These are phyloP conservation scores for Bipolaris gigantea DNA, from an alignment of 2,329 filamentous ascomycete species.

Conservation along the genomic window DNA sequence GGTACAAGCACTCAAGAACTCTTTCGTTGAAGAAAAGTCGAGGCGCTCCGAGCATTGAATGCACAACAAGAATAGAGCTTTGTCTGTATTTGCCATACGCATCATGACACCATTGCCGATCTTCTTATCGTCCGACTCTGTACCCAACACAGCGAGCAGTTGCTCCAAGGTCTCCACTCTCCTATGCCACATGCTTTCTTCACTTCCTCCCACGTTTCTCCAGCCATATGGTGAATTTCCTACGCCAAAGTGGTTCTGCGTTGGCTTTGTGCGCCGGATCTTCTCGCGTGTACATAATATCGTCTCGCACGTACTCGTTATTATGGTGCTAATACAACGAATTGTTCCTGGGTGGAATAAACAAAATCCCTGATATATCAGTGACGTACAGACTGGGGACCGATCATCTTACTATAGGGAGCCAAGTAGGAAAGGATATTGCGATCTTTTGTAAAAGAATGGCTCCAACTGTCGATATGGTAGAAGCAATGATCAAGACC, in stretches of 20 bases:
- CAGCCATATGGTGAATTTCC: background rate
- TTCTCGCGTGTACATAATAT: background rate
- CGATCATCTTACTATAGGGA: background rate
- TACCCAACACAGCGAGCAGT: background rate
- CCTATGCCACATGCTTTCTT: background rate
- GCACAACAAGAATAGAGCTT: background rate
- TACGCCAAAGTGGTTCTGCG: background rate
- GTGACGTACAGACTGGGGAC: background rate
- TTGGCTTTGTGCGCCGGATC: background rate
- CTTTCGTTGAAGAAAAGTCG: background rate
- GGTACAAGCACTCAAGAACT: background rate
- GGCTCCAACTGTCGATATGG: background rate
- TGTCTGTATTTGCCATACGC: background rate
- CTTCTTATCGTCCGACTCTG: background rate
- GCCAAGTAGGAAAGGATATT: background rate
- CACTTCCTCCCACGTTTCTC: background rate
- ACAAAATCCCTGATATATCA: background rate
- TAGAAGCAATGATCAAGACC: background rate
- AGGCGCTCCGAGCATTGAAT: background rate
- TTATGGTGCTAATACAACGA: background rate
- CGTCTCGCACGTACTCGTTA: background rate
- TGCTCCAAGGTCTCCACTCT: background rate
- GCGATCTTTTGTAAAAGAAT: background rate
- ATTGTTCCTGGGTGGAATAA: background rate
- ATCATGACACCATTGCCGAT: background rate